Evolutionary conservation across 2,329 filamentous ascomycete genomes (phyloP), one percentile per base, ranked within the genome.

Genomic region (Pleomassaria siparia): DNA sequence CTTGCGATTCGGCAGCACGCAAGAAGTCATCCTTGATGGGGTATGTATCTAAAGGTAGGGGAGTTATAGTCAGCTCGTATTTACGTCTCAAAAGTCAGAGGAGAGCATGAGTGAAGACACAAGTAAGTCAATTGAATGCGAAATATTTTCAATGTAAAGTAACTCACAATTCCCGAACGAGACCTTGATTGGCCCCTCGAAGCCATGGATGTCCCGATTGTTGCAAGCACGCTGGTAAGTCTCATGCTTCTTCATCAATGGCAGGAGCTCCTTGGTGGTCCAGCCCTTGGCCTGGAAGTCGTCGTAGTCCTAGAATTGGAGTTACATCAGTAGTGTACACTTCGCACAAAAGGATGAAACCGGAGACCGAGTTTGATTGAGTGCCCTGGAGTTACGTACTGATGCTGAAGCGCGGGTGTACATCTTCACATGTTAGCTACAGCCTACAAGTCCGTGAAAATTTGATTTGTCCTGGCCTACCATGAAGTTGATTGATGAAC

Each of bases 11-110:
- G 2, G 82, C 76, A 13, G 86, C 86, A 16, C 86, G 78, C 29
- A 91, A 75, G 76, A 91, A 91, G 70, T 92, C 88, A 43, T 91
- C 85, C 78, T 87, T 89, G 70, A 91, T 84, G 1, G 88, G 88
- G 58, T 91, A 91, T 4, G 85, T 88, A 70, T 89, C n/a, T n/a
- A n/a, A n/a, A n/a, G n/a, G n/a, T 89, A 89, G 29, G 86, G 67
- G 54, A 91, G 91, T 0, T 86, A 90, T 30, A 90, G 87, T 72
- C 90, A n/a, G n/a, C n/a, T n/a, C n/a, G n/a, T n/a, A n/a, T n/a
- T n/a, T n/a, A n/a, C n/a, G n/a, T n/a, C n/a, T n/a, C n/a, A n/a
- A n/a, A n/a, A n/a, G n/a, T n/a, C n/a, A n/a, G n/a, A n/a, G n/a
- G n/a, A n/a, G n/a, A n/a, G n/a, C n/a, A n/a, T n/a, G n/a, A n/a